Base-by-base conservation (phyloP, 257 asterid genomes). In the Buddleja alternifolia region DNA sequence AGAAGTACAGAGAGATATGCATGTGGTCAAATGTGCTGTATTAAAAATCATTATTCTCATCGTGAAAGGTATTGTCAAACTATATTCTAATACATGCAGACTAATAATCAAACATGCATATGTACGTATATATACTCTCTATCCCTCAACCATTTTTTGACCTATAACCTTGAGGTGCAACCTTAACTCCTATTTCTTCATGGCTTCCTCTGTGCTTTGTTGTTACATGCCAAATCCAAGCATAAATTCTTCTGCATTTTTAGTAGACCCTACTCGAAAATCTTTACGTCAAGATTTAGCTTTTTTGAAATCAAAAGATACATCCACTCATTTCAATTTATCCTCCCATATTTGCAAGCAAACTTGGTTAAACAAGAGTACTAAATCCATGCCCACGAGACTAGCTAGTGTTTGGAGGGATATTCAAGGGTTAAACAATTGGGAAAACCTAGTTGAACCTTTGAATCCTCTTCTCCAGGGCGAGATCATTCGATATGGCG, bases 401-500 rank as follows among this genome's bases (percentile, higher is more conserved):
- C 68, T 87, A 32, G 68, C 85, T 9, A 40, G 63, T 11, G 58
- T 45, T 11, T 88, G 95, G 95, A 73, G 79, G 44, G 86, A 88
- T 41, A 75, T 88, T 4, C 92, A 85, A 23, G 95, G 90, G 4
- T 17, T 60, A 12, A 80, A 80, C 52, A 69, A 85, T 50, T 88
- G 95, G 92, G 80, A 85, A 65, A 73, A 78, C 66, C 77, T 88
- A 53, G 73, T 85, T 0, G 75, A 83, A 5, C 95, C 95, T 47
- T 42, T 88, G 60, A 69, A 83, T 78, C 79, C 86, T 12, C 83
- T 83, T 11, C 87, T 88, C 6, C 75, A 84, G 3, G 59, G 67
- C 0, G 95, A 88, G 66, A 78, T 85, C 14, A 52, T 88, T 24
- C 85, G 95, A 1, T 88, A 88, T 36, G 95, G 92, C 0, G 88